phyloP scores from a whole-genome alignment of 1,284 basidiomycete species.

The Ceratobasidium sp. region DNA sequence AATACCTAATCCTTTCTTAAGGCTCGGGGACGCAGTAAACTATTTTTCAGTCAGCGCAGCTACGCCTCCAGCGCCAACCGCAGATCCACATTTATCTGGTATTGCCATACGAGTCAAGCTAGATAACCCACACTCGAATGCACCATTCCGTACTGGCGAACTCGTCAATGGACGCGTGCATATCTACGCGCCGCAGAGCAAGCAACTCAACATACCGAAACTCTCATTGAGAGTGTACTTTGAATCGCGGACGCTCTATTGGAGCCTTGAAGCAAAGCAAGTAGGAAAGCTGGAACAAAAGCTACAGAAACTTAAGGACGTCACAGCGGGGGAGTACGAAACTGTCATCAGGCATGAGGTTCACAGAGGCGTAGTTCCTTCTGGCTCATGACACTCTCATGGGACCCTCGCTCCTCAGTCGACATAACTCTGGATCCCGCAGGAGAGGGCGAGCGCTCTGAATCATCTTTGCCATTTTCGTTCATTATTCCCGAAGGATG shows the following conservation, averaged over 20 bases:
- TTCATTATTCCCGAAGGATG: slow-evolving; percentile 24
- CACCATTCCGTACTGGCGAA: slow-evolving; percentile 9
- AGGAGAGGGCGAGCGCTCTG: not conserved
- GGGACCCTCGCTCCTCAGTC: not conserved
- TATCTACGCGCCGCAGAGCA: not conserved
- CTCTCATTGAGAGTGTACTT: slow-evolving; percentile 25
- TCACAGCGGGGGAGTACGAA: not conserved
- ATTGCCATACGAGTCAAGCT: slow-evolving; percentile 16
- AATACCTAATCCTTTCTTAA: not conserved
- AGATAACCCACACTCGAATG: slow-evolving; percentile 10
- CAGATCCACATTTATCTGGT: slow-evolving; percentile 21
- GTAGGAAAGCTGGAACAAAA: not conserved
- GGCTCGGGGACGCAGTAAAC: slow-evolving; percentile 3
- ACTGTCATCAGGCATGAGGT: slow-evolving; percentile 30
- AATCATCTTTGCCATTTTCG: slow-evolving; percentile 7
- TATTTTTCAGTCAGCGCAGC: slow-evolving; percentile 32
- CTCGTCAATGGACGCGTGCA: slow-evolving; percentile 17
- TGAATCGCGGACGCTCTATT: slow-evolving; percentile 26
- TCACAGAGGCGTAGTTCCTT: slow-evolving; percentile 11
- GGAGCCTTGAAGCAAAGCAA: slow-evolving; percentile 6
- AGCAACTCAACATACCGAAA: not conserved
- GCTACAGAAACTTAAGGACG: not conserved
- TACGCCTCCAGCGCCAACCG: slow-evolving; percentile 6
- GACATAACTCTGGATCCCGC: not conserved
- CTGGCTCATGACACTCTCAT: not conserved